phyloP scores from a whole-genome alignment of 352 stramenopile genomes.

The Pythium vanterpoolii region DNA sequence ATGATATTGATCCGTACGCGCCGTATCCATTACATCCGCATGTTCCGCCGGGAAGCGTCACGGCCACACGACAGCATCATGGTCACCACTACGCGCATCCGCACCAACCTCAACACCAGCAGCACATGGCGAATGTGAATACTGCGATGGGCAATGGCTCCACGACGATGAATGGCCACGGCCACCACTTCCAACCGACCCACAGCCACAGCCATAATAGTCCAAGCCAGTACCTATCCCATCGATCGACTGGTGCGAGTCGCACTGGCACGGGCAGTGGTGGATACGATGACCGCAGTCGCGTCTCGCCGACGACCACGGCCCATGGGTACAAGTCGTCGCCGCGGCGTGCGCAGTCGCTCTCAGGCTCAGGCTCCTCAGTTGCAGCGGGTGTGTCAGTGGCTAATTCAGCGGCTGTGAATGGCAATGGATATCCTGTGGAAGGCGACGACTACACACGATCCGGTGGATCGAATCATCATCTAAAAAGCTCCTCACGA shows the following conservation, averaged over 20 bases:
- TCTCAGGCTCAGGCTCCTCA: conserved; percentile 1
- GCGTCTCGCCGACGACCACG: conserved; percentile 1
- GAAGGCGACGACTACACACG: background rate
- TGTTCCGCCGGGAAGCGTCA: too few species aligned
- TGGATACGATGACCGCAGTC: conserved; percentile 6
- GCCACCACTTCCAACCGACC: conserved; percentile 6
- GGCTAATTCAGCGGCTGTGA: background rate
- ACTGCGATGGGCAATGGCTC: background rate
- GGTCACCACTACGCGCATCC: conserved; percentile 1
- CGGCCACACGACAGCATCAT: conserved; percentile 4
- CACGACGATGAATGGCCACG: conserved; percentile 6
- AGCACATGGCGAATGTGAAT: background rate
- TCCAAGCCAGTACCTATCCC: conserved; percentile 3
- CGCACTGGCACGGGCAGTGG: background rate
- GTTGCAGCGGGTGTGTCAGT: conserved; percentile 8
- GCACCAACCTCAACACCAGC: conserved; percentile 1
- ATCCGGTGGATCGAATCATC: background rate
- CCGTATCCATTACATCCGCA: background rate
- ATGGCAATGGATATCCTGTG: conserved; percentile 7
- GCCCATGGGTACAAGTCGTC: conserved; percentile 17
- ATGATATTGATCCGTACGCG: conserved; percentile 1
- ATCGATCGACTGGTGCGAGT: background rate
- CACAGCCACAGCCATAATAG: conserved; percentile 11
- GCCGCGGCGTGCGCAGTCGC: conserved; percentile 26
- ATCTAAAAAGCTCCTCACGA: background rate